Evolutionary conservation across 306 rosid genomes (phyloP).

Genomic region (Senna siamea): DNA sequence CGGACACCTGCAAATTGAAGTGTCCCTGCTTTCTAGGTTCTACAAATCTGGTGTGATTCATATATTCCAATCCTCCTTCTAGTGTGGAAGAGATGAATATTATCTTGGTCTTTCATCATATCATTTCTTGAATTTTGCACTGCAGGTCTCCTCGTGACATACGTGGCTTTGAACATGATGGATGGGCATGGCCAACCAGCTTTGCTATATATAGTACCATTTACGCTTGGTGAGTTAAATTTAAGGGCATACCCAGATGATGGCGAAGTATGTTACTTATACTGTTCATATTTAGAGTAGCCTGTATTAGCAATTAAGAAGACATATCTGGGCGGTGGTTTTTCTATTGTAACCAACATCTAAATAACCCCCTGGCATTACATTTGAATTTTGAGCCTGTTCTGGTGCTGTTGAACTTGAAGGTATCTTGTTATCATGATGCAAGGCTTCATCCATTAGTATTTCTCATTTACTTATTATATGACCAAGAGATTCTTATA

Average conservation of each 20-base stretch:
- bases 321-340: neutral
- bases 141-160: conserved; percentile 87
- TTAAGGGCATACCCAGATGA: conserved; percentile 13
- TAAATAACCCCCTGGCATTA: neutral
- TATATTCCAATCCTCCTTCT: neutral
- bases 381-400: neutral
- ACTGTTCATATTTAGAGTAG: neutral
- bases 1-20: too few relatives aligned
- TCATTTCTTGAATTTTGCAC: conserved; percentile 33
- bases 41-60: neutral
- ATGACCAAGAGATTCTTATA: too few relatives aligned
- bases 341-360: neutral
- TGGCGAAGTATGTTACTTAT: neutral
- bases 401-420: neutral
- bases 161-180: conserved; percentile 94
- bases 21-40: too few relatives aligned
- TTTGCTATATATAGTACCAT: conserved; percentile 90
- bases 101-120: neutral
- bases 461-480: neutral
- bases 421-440: neutral
- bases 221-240: conserved; percentile 79
- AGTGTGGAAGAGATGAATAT: conserved; percentile 1
- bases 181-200: conserved; percentile 99
- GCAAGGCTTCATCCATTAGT: neutral
- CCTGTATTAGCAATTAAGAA: neutral